phyloP scores from a whole-genome alignment of 2,329 filamentous ascomycete genomes.

The Fusarium graminum region DNA sequence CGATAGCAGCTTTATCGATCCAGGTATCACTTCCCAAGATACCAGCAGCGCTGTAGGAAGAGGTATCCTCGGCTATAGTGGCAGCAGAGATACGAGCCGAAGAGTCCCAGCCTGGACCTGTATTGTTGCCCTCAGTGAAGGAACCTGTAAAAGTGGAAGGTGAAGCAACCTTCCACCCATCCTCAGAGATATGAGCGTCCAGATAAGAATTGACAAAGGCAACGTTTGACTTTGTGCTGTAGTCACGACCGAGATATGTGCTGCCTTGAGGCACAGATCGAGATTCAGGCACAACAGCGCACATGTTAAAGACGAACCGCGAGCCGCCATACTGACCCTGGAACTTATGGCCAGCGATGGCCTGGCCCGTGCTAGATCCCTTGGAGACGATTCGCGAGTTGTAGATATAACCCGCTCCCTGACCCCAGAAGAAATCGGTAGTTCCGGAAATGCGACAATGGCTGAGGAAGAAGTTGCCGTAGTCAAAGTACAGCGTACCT shows the following conservation, averaged over 20 bases:
- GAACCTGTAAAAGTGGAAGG: slow-evolving; percentile 46
- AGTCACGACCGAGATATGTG: slow-evolving; percentile 50
- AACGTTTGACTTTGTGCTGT: slow-evolving; percentile 44
- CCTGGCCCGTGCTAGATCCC: slow-evolving; percentile 39
- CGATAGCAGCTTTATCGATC: slow-evolving; percentile 50
- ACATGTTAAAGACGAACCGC: slow-evolving; percentile 58
- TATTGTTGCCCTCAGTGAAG: slow-evolving; percentile 53
- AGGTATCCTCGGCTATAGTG: slow-evolving; percentile 55
- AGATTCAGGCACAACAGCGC: slow-evolving; percentile 53
- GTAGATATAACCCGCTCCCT: slow-evolving; percentile 44
- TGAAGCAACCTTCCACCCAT: slow-evolving; percentile 46
- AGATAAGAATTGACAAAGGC: slow-evolving; percentile 51
- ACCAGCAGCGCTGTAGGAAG: slow-evolving; percentile 63
- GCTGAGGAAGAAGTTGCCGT: slow-evolving; percentile 44
- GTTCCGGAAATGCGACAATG: slow-evolving; percentile 37
- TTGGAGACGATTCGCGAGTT: slow-evolving; percentile 42
- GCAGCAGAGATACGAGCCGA: slow-evolving; percentile 42
- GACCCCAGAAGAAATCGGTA: slow-evolving; percentile 43
- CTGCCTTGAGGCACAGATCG: slow-evolving; percentile 40
- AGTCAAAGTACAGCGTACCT: slow-evolving; percentile 41
- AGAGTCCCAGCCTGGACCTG: slow-evolving; percentile 48
- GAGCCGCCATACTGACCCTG: slow-evolving; percentile 52
- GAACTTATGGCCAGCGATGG: slow-evolving; percentile 48
- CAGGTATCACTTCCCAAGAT: slow-evolving; percentile 51
- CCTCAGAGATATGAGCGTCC: slow-evolving; percentile 46